phyloP scores from a whole-genome alignment of 768 basidiomycete genomes.

The Phylloporus sp. region DNA sequence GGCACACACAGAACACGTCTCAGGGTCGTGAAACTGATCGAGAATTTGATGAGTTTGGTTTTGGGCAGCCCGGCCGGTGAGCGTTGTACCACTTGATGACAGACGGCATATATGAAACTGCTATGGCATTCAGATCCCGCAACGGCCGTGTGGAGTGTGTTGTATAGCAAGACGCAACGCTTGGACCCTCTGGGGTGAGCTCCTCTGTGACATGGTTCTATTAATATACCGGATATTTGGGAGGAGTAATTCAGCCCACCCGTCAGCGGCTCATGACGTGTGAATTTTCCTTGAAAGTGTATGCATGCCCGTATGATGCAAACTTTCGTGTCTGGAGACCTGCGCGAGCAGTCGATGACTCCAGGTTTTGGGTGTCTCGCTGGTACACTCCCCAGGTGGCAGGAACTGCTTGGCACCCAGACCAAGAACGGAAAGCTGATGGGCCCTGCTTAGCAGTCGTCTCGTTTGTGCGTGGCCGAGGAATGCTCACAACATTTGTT shows the following conservation, averaged over 20 bases:
- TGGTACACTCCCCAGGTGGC: conserved; percentile 38
- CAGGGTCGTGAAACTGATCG: conserved; percentile 2
- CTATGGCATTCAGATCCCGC: neutral
- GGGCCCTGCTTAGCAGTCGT: no score
- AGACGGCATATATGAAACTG: neutral
- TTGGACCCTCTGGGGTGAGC: conserved; percentile 13
- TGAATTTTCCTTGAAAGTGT: neutral
- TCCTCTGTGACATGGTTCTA: conserved; percentile 2
- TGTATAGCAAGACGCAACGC: neutral
- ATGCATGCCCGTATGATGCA: conserved; percentile 38
- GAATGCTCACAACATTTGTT: no score
- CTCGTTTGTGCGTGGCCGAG: no score
- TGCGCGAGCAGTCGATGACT: conserved; percentile 36
- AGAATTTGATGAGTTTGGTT: neutral
- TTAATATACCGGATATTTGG: conserved; percentile 11
- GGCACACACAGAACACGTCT: conserved; percentile 13
- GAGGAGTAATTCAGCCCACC: conserved; percentile 3
- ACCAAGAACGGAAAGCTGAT: conserved; percentile 65
- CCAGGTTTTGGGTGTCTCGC: conserved; percentile 32
- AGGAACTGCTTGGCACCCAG: conserved; percentile 40
- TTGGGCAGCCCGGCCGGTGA: neutral
- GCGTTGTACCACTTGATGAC: neutral
- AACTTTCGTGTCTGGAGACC: conserved; percentile 34
- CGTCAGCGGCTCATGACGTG: neutral
- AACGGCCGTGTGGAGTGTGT: neutral